Percentiles rank a stretch among this genome's conserved stretches.
Evolutionary conservation across 257 asterid species (phyloP).

Genomic region (Anisodus acutangulus): DNA sequence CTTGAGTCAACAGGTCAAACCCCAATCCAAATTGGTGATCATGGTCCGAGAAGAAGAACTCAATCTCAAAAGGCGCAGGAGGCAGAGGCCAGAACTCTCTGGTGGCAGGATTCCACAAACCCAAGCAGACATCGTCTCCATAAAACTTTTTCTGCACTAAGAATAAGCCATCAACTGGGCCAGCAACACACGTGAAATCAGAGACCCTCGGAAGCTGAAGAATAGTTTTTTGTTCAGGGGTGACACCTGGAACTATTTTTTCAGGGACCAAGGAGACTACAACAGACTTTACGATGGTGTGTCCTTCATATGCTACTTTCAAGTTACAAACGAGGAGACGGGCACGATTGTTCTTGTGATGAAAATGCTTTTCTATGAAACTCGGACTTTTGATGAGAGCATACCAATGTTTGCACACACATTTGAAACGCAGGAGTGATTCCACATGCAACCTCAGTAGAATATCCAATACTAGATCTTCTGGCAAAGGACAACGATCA

Average conservation of each 20-base stretch:
- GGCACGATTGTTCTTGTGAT: conserved; percentile 40
- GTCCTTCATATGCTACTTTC: conserved; percentile 18
- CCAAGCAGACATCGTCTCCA: conserved; percentile 35
- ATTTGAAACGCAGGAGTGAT: conserved; percentile 37
- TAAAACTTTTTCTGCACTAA: background rate
- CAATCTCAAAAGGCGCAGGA: background rate
- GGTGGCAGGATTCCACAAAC: conserved; percentile 46
- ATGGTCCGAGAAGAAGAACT: background rate
- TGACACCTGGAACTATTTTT: background rate
- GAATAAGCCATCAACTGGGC: conserved; percentile 52
- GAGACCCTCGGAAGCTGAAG: conserved; percentile 28
- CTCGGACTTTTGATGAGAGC: conserved; percentile 39
- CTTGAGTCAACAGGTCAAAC: background rate
- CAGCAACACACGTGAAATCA: conserved; percentile 30
- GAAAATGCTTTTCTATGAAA: conserved; percentile 39
- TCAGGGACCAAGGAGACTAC: conserved; percentile 28
- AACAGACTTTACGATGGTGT: background rate
- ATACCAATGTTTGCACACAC: conserved; percentile 50
- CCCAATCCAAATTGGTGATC: background rate
- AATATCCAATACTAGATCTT: conserved; percentile 43
- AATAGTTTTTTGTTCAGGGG: background rate
- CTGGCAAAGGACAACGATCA: conserved; percentile 29
- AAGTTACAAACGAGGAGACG: conserved; percentile 38
- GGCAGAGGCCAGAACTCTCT: conserved; percentile 52
- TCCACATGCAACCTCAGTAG: conserved; percentile 43